Evolutionary conservation across 192 early-diverging fungal genomes (phyloP), one percentile per base, ranked within the genome.

Genomic region (Coemansia sp.): DNA sequence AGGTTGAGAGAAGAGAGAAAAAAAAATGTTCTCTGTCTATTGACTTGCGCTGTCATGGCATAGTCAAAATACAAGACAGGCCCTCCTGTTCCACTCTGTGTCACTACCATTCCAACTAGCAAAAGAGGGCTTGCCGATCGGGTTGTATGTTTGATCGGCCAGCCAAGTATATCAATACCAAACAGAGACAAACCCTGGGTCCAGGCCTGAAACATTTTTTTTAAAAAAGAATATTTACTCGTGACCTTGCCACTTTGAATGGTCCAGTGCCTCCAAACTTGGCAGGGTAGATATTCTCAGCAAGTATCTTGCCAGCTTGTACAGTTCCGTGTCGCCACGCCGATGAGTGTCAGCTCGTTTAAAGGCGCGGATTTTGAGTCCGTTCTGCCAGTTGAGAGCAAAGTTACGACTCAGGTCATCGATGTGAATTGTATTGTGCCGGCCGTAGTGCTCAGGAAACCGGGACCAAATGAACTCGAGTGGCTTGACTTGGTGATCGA

Each of bases 351-450:
- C 84, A 1, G 83, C 84, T 10, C 88, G 80, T 74, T 88, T 88
- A 71, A 88, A 91, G 4, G 88, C 76, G 0, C 84, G 68, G 40
- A 91, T 90, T 71, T 90, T 89, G 19, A 93, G 68, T 6, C 90
- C 90, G 24, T 81, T 85, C 54, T 86, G 82, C 31, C 84, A 84
- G 57, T 93, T 93, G 65, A 93, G 84, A 0, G 89, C 89, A 86
- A 93, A 93, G 60, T 93, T 93, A 15, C 90, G 77, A 22, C 84
- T 77, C 68, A 93, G 60, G 46, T 93, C 91, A 57, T 93, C 91
- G 3, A 93, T 67, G 45, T 93, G 91, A 19, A 91, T 78, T 0
- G 91, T 93, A 65, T 90, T 90, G 9, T 67, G 65, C 6, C 62
- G 62, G 17, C 59, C 62, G 40, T 78, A 89, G 56, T 80, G 72